Conservation (phyloP, 2,329 filamentous ascomycete genomes). For the Neocatenulostroma microsporum region DNA sequence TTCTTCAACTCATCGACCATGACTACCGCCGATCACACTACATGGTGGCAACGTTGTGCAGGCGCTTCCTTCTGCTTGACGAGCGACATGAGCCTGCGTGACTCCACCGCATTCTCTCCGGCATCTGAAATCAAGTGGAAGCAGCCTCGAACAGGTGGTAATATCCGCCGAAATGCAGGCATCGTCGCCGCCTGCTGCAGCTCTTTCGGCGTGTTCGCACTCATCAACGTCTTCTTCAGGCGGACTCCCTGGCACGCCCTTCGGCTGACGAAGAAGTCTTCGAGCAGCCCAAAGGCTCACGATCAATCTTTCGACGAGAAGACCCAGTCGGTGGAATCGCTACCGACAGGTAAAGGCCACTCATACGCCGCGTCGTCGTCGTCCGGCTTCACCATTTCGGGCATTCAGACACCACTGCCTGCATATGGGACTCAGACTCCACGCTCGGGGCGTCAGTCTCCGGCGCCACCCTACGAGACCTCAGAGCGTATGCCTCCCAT, state of each 20-base stretch:
- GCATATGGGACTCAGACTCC: constrained; percentile 7
- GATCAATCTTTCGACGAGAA: too few relatives aligned
- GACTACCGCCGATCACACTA: constrained; percentile 18
- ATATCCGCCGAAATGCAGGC: constrained; percentile 18
- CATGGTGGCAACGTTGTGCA: constrained; percentile 9
- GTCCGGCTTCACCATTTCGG: constrained; percentile 1
- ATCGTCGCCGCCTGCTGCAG: constrained; percentile 23
- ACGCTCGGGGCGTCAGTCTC: constrained; percentile 6
- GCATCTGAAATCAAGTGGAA: constrained; percentile 16
- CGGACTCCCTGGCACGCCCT: constrained; percentile 20
- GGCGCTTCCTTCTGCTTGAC: constrained; percentile 4
- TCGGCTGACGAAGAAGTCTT: constrained; percentile 1
- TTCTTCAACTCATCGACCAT: constrained; percentile 45
- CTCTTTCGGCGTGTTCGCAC: constrained; percentile 19
- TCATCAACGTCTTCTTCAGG: constrained; percentile 23
- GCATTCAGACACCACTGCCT: constrained; percentile 9
- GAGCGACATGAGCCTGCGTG: constrained; percentile 11
- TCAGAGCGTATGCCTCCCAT: too few relatives aligned
- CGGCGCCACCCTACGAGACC: constrained; percentile 8
- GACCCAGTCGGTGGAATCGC: too few relatives aligned
- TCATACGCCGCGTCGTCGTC: too few relatives aligned
- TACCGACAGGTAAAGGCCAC: too few relatives aligned
- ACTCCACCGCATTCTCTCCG: constrained; percentile 15
- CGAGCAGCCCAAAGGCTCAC: constrained; percentile 3
- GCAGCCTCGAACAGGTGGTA: constrained; percentile 6